A percentile compares a stretch with the other conserved stretches of the same genome.
These are phyloP conservation scores for Plasmodium yoelii DNA, from an alignment of 169 alveolate genomes.

Conservation along the genomic window DNA sequence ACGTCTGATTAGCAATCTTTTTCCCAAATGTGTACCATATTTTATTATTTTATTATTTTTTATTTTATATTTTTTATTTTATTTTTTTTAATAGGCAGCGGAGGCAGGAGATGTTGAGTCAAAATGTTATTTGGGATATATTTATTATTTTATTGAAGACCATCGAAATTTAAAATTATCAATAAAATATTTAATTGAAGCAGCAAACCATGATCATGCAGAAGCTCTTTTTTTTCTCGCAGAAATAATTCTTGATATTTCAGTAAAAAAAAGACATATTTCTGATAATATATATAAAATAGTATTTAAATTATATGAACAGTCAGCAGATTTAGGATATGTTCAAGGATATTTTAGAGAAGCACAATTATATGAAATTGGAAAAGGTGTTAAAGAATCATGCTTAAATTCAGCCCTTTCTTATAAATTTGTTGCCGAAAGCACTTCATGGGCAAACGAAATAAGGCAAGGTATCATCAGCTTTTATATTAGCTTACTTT, in stretches of 20 bases:
- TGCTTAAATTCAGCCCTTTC: conserved; percentile 72
- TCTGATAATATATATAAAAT: conserved; percentile 38
- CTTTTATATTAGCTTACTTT: neutral
- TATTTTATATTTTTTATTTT: too few relatives aligned
- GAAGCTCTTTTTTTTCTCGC: conserved; percentile 76
- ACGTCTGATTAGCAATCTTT: neutral
- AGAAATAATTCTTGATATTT: conserved; percentile 64
- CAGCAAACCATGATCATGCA: conserved; percentile 77
- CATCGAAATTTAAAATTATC: conserved; percentile 29
- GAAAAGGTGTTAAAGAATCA: conserved; percentile 67
- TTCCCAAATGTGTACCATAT: neutral
- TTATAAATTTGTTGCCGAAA: conserved; percentile 67
- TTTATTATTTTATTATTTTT: too few relatives aligned
- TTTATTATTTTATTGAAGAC: conserved; percentile 62
- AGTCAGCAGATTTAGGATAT: conserved; percentile 75
- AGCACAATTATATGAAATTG: conserved; percentile 75
- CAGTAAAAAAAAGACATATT: conserved; percentile 28
- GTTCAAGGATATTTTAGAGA: conserved; percentile 75
- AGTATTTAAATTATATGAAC: conserved; percentile 69
- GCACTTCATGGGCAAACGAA: conserved; percentile 58
- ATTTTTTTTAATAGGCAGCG: conserved; percentile 25
- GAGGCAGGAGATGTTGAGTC: conserved; percentile 76
- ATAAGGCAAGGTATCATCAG: conserved; percentile 38
- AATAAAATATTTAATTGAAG: conserved; percentile 50
- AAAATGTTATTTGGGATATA: conserved; percentile 72